Conservation (phyloP, 768 basidiomycete species). For the Paxillus involutus region DNA sequence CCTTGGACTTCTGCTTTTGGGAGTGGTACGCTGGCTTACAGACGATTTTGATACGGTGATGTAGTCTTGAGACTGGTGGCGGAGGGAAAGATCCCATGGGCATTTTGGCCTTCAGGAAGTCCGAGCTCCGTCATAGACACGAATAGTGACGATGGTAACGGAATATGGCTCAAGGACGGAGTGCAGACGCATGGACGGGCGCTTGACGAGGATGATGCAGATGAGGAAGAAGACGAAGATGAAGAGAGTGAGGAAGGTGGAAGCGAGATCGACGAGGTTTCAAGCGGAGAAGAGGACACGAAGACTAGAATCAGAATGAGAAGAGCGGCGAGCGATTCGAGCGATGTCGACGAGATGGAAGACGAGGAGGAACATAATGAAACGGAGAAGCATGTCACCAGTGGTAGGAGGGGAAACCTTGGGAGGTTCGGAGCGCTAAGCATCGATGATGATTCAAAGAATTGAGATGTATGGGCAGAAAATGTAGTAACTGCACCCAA, state of each 20-base stretch:
- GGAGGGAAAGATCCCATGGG: constrained; percentile 81
- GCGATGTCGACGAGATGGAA: constrained; percentile 22
- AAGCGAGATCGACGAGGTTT: constrained; percentile 10
- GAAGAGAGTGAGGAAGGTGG: constrained; percentile 31
- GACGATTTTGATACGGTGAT: not conserved
- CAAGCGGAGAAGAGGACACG: constrained; percentile 10
- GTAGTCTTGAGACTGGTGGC: constrained; percentile 81
- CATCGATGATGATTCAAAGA: constrained; percentile 13
- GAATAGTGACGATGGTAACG: constrained; percentile 33
- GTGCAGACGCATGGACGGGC: constrained; percentile 22
- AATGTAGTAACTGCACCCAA: too few species aligned
- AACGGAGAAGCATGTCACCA: constrained; percentile 5
- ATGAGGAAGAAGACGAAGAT: constrained; percentile 30
- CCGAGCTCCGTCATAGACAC: constrained; percentile 25
- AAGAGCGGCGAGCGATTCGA: not conserved
- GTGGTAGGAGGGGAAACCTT: constrained; percentile 3
- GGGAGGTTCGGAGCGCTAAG: constrained; percentile 33
- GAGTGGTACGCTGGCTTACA: not conserved
- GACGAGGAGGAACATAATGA: constrained; percentile 20
- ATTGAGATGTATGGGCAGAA: not conserved
- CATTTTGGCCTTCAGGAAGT: constrained; percentile 73
- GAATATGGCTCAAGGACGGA: constrained; percentile 58
- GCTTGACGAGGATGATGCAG: constrained; percentile 29
- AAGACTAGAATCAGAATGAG: not conserved
- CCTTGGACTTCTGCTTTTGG: constrained; percentile 1